A percentile compares a stretch with the other conserved stretches of the same genome.
Conservation (phyloP, 2,329 filamentous ascomycete genomes). For the Beauveria medogensis region DNA sequence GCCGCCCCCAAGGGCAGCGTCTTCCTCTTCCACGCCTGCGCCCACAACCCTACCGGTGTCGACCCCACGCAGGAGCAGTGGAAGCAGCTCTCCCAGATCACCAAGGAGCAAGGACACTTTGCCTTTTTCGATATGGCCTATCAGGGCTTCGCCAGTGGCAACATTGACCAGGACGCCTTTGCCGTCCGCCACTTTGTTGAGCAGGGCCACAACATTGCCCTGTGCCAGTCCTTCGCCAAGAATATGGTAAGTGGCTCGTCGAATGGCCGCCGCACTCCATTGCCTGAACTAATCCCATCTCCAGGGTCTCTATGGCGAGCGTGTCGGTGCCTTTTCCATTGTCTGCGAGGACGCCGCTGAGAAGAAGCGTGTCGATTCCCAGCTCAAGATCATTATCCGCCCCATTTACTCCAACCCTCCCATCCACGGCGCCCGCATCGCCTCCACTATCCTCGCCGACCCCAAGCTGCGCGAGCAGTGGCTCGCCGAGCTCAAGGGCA, state of each 20-base stretch:
- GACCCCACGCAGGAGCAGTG: conserved; percentile 90
- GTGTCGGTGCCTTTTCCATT: conserved; percentile 92
- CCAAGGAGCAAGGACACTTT: conserved; percentile 82
- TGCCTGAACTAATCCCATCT: background rate
- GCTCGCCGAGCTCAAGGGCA: conserved; percentile 93
- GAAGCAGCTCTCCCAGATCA: conserved; percentile 77
- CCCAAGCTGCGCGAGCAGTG: conserved; percentile 82
- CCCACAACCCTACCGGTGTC: conserved; percentile 95
- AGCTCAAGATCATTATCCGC: conserved; percentile 96
- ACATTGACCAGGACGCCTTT: conserved; percentile 88
- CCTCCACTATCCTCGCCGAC: conserved; percentile 84
- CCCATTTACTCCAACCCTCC: conserved; percentile 98
- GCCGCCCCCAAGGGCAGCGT: conserved; percentile 77
- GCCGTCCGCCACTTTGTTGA: conserved; percentile 88
- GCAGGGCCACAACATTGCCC: conserved; percentile 79
- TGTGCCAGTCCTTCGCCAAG: conserved; percentile 95
- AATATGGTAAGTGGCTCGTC: conserved; percentile 66
- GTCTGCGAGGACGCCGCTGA: conserved; percentile 79
- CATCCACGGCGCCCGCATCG: conserved; percentile 90
- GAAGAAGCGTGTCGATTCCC: conserved; percentile 92
- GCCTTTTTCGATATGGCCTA: conserved; percentile 99
- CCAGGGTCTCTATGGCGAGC: conserved; percentile 93
- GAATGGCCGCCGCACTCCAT: background rate
- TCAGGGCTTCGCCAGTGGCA: conserved; percentile 91
- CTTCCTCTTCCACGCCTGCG: conserved; percentile 92